Evolutionary conservation across 1,284 basidiomycete species (phyloP), one percentile per base, ranked within the genome.

Genomic region (Pseudozyma thailandica): DNA sequence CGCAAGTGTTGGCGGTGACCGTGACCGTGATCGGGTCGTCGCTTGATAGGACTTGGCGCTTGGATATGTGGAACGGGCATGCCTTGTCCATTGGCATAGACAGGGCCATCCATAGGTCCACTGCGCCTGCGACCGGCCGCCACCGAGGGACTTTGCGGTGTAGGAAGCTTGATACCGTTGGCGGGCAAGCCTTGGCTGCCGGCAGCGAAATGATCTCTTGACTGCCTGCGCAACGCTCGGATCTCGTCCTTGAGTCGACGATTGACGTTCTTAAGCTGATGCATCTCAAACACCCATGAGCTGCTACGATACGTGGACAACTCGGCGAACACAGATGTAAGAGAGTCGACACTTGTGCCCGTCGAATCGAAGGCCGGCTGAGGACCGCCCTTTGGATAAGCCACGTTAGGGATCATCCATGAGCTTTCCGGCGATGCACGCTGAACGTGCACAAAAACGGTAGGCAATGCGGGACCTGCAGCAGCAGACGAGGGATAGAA

Each of bases 241-340:
- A 79, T 71, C 49, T 79, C 72, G 50, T 80, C 76, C 47, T 75
- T 69, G 37, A 80, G 63, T 30, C 68, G 63, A 26, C 74, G 73
- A 43, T 80, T 80, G 50, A 74, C 71, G 20, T 77, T 77, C 65
- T 79, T 77, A 49, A 80, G 73, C 62, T 77, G 75, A 41, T 80
- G 78, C 53, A 80, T 74, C 61, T 80, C 78, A 28, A 77, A 80
- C 23, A 77, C 70, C 77, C 77, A 79, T 18, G 68, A 72, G 25
- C 59, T 65, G 54, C 63, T 65, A 39, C 75, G 73, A 23, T 72
- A 62, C 23, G 78, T 75, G 18, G 75, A 73, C 35, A 80, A 50
- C 50, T 80, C 78, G 31, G 71, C 75, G 60, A 80, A 80, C 21
- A 80, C 78, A 13, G 72, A 75, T 1, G 54, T 59, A 20, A 71